These are phyloP conservation scores for Cytospora leucostoma DNA, from an alignment of 2,329 filamentous ascomycete genomes.

Conservation along the genomic window DNA sequence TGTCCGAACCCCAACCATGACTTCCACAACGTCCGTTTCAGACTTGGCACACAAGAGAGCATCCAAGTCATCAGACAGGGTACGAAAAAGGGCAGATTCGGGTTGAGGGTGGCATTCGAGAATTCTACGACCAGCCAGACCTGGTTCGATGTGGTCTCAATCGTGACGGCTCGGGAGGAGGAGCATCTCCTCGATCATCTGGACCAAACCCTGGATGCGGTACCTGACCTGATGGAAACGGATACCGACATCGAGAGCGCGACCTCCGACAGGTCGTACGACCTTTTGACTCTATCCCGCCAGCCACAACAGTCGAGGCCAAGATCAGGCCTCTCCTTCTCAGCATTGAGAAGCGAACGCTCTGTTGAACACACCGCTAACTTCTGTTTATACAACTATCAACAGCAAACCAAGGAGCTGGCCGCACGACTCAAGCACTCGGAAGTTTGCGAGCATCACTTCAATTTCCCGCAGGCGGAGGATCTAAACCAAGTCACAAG, in stretches of 20 bases:
- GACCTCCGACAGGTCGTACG: neutral
- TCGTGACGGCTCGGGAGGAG: neutral
- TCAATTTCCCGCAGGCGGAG: neutral
- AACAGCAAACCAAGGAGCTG: neutral
- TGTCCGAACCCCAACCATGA: neutral
- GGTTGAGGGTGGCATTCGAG: neutral
- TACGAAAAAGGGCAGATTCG: neutral
- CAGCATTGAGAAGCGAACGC: neutral
- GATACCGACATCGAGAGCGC: neutral
- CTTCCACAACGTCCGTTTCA: neutral
- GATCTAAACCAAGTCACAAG: neutral
- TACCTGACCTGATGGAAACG: neutral
- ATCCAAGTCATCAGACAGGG: neutral
- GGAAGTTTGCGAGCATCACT: neutral
- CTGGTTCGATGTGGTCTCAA: neutral
- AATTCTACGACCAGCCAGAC: neutral
- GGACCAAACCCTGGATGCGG: neutral
- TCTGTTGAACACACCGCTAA: neutral
- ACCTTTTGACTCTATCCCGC: neutral
- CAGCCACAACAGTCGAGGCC: neutral
- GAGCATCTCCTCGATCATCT: neutral
- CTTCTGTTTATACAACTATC: neutral
- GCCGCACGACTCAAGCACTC: neutral
- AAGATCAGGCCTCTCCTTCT: constrained; percentile 10
- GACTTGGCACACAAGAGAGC: neutral